phyloP scores from a whole-genome alignment of 805 yeast genomes.

The Saccharomycopsis capsularis region DNA sequence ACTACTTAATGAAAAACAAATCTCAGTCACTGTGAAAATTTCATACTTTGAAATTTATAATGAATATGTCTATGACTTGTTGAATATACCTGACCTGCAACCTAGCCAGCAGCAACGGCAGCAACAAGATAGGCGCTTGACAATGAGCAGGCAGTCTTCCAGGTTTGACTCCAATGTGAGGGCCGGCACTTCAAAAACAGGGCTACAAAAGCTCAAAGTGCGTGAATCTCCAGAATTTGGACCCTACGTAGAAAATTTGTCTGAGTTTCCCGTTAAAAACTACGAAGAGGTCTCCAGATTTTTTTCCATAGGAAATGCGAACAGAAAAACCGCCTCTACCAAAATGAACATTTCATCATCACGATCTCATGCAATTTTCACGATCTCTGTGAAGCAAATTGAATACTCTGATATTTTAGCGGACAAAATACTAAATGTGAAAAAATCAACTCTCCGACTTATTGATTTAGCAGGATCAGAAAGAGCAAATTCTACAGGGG shows the following conservation, averaged over 20 bases:
- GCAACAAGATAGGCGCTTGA: not conserved
- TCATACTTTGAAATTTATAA: constrained; percentile 74
- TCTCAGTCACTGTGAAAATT: constrained; percentile 39
- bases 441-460: constrained; percentile 53
- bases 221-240: constrained; percentile 63
- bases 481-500: constrained; percentile 54
- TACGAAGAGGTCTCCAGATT: constrained; percentile 42
- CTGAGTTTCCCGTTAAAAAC: constrained; percentile 44
- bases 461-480: constrained; percentile 86
- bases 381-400: constrained; percentile 55
- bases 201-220: constrained; percentile 35
- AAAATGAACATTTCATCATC: constrained; percentile 67
- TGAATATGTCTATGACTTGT: constrained; percentile 64
- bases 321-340: constrained; percentile 66
- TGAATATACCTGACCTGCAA: constrained; percentile 26
- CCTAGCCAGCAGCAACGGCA: not conserved
- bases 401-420: constrained; percentile 30
- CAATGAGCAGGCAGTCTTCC: not conserved
- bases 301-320: constrained; percentile 44
- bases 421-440: constrained; percentile 40
- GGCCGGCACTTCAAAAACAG: not conserved
- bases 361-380: constrained; percentile 75
- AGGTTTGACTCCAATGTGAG: not conserved
- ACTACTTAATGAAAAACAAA: constrained; percentile 31
- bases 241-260: constrained; percentile 64